phyloP scores from a whole-genome alignment of 768 basidiomycete species.

The Trametes maxima region DNA sequence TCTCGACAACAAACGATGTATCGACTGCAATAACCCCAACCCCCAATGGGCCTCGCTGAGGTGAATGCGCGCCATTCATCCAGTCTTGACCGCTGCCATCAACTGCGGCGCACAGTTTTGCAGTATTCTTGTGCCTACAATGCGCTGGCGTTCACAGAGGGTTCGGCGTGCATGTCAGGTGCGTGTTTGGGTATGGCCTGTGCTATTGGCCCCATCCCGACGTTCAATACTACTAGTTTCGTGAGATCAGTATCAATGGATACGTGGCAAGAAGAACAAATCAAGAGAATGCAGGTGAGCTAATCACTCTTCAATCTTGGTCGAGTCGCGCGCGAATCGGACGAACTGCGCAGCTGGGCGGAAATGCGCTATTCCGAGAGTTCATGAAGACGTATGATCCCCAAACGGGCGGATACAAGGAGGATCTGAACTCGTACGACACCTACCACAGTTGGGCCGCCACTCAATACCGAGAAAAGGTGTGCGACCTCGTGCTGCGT shows the following conservation, averaged over 20 bases:
- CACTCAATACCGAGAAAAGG: slow-evolving; percentile 93
- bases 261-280: slow-evolving; percentile 90
- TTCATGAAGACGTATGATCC: slow-evolving; percentile 77
- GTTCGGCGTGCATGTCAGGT: slow-evolving; percentile 94
- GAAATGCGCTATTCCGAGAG: slow-evolving; percentile 79
- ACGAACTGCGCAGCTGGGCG: slow-evolving; percentile 64
- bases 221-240: slow-evolving; percentile 53
- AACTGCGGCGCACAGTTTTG: slow-evolving; percentile 53
- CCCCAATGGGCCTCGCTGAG: slow-evolving; percentile 94
- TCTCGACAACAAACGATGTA: slow-evolving; percentile 74
- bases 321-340: slow-evolving; percentile 14
- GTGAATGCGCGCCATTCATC: slow-evolving; percentile 38
- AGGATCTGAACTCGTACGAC: slow-evolving; percentile 63
- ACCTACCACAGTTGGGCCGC: slow-evolving; percentile 96
- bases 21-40: slow-evolving; percentile 86
- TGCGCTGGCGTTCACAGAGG: slow-evolving; percentile 84
- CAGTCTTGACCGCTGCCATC: slow-evolving; percentile 5
- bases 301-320: neutral
- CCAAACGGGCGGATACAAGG: slow-evolving; percentile 70
- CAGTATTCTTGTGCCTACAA: slow-evolving; percentile 90
- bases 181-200: slow-evolving; percentile 12
- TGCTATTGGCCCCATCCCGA: slow-evolving; percentile 19
- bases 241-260: slow-evolving; percentile 96
- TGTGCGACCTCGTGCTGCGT: slow-evolving; percentile 33
- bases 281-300: slow-evolving; percentile 85